Evolutionary conservation across 2,329 filamentous ascomycete genomes (phyloP), one percentile per base, ranked within the genome.

Genomic region (Calonectria ilicicola): DNA sequence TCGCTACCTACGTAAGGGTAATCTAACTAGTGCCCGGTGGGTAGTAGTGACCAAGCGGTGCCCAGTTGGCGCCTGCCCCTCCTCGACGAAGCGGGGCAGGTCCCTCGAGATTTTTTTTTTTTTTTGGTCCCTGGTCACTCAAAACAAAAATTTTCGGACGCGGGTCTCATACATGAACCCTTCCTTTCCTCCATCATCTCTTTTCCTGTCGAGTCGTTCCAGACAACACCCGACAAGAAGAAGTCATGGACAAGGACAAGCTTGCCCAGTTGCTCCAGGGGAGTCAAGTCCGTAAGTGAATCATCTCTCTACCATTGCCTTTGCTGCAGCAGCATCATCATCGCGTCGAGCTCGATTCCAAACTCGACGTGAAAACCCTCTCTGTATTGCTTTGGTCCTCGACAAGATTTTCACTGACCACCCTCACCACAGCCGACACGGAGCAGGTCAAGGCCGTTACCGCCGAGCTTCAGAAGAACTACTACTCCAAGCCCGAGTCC

Each of bases 361-460:
- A 32, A 38, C 15, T 8, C 14, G 35, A 21, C 23, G 32, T 26
- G 14, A 26, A 32, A 26, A 32, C 29, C 12, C 21, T 15, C 35
- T 40, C 66, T 71, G 51, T 65, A 67, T 56, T 67, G 65, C 32
- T 70, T 65, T 58, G 49, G 26, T 63, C 40, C 38, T 49, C 19
- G 32, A 69, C 17, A 46, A 29, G 29, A 40, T 67, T 35, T 38
- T 69, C 53, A 60, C 76, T 80, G 40, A 80, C 72, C 7, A 4
- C 19, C 12, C 63, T 42, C 79, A 74, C 70, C 76, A 44, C 81
- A 98, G 95, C 97, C 82, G 93, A 98, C 86, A 98, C 95, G 77
- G 92, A 94, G 79, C 92, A 93, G 85, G 93, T 98, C 85, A 97
- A 98, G 90, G 92, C 94, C 77, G 95, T 96, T 75, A 99, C 96